Conservation (phyloP, 768 basidiomycete genomes). For the Piloderma croceum region DNA sequence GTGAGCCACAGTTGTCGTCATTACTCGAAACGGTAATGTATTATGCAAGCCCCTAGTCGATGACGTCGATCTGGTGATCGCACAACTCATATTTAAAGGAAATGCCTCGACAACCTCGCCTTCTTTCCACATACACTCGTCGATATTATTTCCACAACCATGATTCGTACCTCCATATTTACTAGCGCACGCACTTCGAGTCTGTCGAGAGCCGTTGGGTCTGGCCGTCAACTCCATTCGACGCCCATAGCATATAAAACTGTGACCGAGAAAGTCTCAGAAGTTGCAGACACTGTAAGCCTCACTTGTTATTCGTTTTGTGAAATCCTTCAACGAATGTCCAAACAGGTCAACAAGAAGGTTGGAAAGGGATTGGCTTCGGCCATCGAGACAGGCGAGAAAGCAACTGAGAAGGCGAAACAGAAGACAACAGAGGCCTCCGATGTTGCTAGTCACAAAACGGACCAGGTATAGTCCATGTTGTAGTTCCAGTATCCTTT, state of each 20-base stretch:
- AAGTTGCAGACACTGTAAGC: slow-evolving; percentile 33
- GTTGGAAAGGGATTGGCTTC: slow-evolving; percentile 35
- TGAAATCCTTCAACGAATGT: background rate
- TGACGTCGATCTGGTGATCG: too few species aligned
- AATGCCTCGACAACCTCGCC: too few species aligned
- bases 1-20: too few species aligned
- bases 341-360: slow-evolving; percentile 33
- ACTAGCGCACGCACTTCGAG: too few species aligned
- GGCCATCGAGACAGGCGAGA: slow-evolving; percentile 38
- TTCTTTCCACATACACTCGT: too few species aligned
- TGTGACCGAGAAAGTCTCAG: slow-evolving; percentile 34
- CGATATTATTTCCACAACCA: too few species aligned
- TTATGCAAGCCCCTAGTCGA: too few species aligned
- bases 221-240: too few species aligned
- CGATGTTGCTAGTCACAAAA: slow-evolving; percentile 13
- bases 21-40: too few species aligned
- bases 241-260: slow-evolving; percentile 28
- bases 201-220: too few species aligned
- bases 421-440: slow-evolving; percentile 4
- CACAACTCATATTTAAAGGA: too few species aligned
- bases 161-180: too few species aligned
- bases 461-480: slow-evolving; percentile 7
- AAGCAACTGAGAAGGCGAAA: slow-evolving; percentile 26
- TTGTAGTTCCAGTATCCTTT: background rate
- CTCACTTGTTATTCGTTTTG: background rate